Evolutionary conservation across 1,139 yeast species (phyloP), one percentile per base, ranked within the genome.

Genomic region (Suhomyces atakaporum): DNA sequence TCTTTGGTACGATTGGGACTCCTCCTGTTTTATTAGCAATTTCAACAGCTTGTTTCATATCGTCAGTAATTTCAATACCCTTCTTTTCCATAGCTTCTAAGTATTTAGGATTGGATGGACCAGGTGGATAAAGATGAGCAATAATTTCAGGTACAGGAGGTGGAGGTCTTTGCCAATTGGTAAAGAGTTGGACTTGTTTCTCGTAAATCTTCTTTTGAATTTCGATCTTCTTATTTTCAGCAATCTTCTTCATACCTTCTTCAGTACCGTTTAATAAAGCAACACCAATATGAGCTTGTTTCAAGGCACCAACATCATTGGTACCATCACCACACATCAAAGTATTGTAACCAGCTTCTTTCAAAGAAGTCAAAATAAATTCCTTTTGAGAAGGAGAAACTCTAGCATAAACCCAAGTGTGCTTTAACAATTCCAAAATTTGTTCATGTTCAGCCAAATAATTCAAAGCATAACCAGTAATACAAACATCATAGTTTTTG

Each of bases 281-380:
- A 57, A 92, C 90, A 70, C 98, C 98, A 58, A 92, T 84, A 56
- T 92, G 96, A 7, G 99, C 97, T 69, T 92, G 97, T 63, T 92
- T 94, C 66, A 92, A 78, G 37, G 99, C 99, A 63, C 99, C 99
- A 39, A 92, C 98, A 72, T 92, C 99, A 60, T 92, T 92, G 22
- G 99, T 92, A 66, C 99, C 99, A 66, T 92, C 99, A 73, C 99
- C 99, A 68, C 98, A 92, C 99, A 92, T 92, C 53, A 94, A 76
- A 22, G 98, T 92, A 55, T 79, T 84, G 64, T 90, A 92, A 22
- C 97, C 97, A 58, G 89, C 79, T 42, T 81, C 84, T 62, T 92
- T 92, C 59, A 88, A 77, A 28, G 88, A 77, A 45, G 83, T 84
- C 55, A 94, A 73, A 52, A 92, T 81, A 49, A 84, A 88, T 66